Base-by-base conservation (phyloP, 805 yeast genomes). In the Tetrapisispora iriomotensis region DNA sequence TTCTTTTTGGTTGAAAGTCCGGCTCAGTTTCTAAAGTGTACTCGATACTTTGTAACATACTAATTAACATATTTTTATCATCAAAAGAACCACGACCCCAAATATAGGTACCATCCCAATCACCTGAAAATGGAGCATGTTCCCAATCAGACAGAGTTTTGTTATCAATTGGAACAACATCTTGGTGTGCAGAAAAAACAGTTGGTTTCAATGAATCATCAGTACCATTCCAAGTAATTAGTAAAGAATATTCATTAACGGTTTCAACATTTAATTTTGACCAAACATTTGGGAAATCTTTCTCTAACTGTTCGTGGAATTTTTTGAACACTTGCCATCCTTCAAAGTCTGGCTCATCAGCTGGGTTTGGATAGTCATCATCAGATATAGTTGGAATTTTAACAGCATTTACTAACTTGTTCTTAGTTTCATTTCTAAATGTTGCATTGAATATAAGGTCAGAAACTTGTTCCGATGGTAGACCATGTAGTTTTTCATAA, bases 41-140 rank as follows among this genome's bases (percentile, higher is more conserved):
- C 50, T 80, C 85, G n/a, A 74, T 54, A 1, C 87, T 68, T 54
- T 82, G 90, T 51, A 83, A 55, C 36, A 79, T 70, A 2, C 77
- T 82, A 44, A 79, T 65, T 36, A 86, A 64, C 25, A 77, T 61
- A 54, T 78, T 78, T 58, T 86, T 86, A 55, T 86, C 79, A 56
- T 86, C 95, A 32, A 70, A 60, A 3, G 83, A 58, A 29, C 95
- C 95, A 50, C 95, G 71, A 2, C 95, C 95, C 72, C 76, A 82
- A 4, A 86, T 48, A 34, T 54, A 57, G 27, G 55, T 49, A 10
- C 85, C 87, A 49, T 85, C 94, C 52, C 65, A 82, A 48, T 70
- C 64, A 13, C 82, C 86, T 15, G 66, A 56, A 42, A 75, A 81
- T 2, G 94, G 94, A 10, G 77, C 79, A 50, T 73, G 67, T 0